Conservation (phyloP, 23 red algal species). For the Gracilaria caudata region DNA sequence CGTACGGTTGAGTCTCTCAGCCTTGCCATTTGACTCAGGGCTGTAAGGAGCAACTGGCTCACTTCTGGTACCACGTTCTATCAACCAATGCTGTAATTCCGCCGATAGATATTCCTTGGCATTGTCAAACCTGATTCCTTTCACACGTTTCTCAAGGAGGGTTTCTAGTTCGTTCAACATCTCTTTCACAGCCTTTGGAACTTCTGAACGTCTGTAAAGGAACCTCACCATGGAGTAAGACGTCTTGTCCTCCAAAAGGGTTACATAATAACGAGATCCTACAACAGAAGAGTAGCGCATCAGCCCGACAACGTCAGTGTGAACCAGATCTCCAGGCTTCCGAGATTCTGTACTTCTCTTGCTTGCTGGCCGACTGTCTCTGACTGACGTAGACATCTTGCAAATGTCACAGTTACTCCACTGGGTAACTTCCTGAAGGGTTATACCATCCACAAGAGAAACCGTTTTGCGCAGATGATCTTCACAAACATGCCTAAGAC, state of each 20-base stretch:
- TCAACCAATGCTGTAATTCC: constrained; percentile 27
- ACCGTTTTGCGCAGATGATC: neutral
- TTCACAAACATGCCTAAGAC: neutral
- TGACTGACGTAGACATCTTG: neutral
- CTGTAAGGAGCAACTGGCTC: constrained; percentile 25
- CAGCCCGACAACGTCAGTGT: neutral
- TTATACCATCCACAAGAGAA: constrained; percentile 14
- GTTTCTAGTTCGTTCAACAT: constrained; percentile 30
- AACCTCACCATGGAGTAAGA: constrained; percentile 30
- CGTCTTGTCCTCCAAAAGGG: constrained; percentile 11
- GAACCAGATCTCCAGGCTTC: neutral
- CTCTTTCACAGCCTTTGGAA: neutral
- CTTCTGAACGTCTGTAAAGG: constrained; percentile 11
- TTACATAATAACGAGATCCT: constrained; percentile 26
- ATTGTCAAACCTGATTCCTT: constrained; percentile 1
- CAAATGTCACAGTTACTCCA: constrained; percentile 2
- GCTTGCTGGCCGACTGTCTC: neutral
- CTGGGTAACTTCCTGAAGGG: neutral
- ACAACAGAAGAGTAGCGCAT: neutral
- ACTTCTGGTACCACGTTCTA: neutral
- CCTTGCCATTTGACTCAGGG: constrained; percentile 34
- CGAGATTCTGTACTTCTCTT: neutral
- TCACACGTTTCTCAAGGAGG: neutral
- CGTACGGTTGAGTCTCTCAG: constrained; percentile 10
- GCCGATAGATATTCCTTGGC: constrained; percentile 17